Conservation (phyloP, 2,329 filamentous ascomycete species). For the Diaporthe citri region DNA sequence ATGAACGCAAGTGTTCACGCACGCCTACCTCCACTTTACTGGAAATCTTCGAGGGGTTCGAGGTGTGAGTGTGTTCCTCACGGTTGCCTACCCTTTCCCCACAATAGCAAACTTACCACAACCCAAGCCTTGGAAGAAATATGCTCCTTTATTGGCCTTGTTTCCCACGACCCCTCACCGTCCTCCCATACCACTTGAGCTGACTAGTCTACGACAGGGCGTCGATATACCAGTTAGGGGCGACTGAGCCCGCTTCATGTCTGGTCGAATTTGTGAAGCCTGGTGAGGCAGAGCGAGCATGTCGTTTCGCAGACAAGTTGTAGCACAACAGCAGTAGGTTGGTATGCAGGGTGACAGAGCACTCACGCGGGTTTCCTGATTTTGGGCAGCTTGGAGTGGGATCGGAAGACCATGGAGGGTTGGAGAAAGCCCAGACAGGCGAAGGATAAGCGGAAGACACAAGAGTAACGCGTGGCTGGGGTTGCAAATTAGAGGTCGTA, state of each 20-base stretch:
- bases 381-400: neutral
- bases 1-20: too few relatives aligned
- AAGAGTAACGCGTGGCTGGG: neutral
- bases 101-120: too few relatives aligned
- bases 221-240: neutral
- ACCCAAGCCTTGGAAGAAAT: too few relatives aligned
- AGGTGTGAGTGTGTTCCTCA: neutral
- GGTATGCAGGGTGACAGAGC: neutral
- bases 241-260: neutral
- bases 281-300: neutral
- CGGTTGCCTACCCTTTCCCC: too few relatives aligned
- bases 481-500: neutral
- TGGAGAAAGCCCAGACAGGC: neutral
- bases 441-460: neutral
- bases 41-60: neutral
- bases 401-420: neutral
- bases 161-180: neutral
- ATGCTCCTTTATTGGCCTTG: too few relatives aligned
- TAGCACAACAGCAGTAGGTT: neutral
- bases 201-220: neutral
- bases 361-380: neutral
- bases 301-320: neutral
- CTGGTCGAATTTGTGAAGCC: neutral
- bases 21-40: neutral
- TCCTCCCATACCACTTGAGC: too few relatives aligned